Evolutionary conservation across 2,329 filamentous ascomycete genomes (phyloP).

Genomic region (Pestalotiopsis sp.): DNA sequence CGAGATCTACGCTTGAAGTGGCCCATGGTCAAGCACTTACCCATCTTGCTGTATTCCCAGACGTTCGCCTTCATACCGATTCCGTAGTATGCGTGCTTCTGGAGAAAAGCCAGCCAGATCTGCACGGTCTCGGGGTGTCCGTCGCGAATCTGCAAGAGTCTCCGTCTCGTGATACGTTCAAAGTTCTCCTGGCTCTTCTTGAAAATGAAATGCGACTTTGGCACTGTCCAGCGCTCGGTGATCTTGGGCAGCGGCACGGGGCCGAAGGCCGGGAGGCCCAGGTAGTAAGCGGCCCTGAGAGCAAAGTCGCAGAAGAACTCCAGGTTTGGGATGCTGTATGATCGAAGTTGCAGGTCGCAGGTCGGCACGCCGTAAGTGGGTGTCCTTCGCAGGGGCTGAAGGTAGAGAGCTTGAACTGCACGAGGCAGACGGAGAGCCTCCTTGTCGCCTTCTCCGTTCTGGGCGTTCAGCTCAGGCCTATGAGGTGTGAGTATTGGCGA

Average conservation of each 20-base stretch:
- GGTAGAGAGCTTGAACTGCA: constrained; percentile 82
- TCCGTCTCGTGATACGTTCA: constrained; percentile 82
- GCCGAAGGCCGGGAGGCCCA: constrained; percentile 82
- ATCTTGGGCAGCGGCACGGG: constrained; percentile 85
- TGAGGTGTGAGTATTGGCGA: neutral
- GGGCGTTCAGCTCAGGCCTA: constrained; percentile 25
- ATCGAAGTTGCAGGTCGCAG: constrained; percentile 90
- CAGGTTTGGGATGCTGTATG: constrained; percentile 86
- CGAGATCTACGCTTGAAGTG: neutral
- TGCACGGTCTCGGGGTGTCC: constrained; percentile 87
- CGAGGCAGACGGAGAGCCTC: constrained; percentile 65
- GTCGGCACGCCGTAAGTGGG: constrained; percentile 77
- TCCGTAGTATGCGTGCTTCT: constrained; percentile 93
- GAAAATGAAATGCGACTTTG: constrained; percentile 85
- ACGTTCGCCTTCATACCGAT: constrained; percentile 99
- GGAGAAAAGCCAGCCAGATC: constrained; percentile 88
- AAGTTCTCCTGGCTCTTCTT: constrained; percentile 99
- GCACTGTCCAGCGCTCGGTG: constrained; percentile 92
- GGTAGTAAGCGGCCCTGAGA: constrained; percentile 90
- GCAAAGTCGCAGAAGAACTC: constrained; percentile 96
- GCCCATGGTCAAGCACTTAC: constrained; percentile 44
- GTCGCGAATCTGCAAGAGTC: constrained; percentile 91
- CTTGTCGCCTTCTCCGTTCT: constrained; percentile 25
- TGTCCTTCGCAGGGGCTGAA: constrained; percentile 78
- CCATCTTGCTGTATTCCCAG: constrained; percentile 80